Percentiles rank a stretch among this genome's conserved stretches.
Conservation (phyloP, 2,329 filamentous ascomycete species). For the Tolypocladium tundrense region DNA sequence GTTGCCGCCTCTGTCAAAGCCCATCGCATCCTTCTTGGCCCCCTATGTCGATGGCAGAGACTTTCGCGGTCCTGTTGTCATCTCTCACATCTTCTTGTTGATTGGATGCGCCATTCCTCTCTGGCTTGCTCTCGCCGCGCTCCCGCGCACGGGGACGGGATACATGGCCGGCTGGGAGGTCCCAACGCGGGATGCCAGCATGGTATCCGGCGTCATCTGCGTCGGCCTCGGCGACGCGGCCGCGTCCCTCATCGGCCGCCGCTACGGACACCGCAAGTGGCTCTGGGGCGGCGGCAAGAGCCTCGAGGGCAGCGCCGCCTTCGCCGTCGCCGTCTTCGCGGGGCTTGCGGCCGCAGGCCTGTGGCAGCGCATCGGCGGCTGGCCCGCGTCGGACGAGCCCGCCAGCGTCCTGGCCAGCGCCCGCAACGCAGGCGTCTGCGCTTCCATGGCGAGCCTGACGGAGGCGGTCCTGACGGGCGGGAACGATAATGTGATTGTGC, state of each 20-base stretch:
- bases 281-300: slow-evolving; percentile 95
- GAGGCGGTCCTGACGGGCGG: slow-evolving; percentile 93
- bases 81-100: slow-evolving; percentile 90
- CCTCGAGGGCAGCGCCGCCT: slow-evolving; percentile 76
- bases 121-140: slow-evolving; percentile 73
- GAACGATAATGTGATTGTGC: slow-evolving; percentile 97
- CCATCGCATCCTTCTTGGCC: slow-evolving; percentile 75
- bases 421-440: slow-evolving; percentile 64
- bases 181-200: slow-evolving; percentile 63
- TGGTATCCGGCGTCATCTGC: slow-evolving; percentile 87
- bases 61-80: slow-evolving; percentile 84
- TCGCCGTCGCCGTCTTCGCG: slow-evolving; percentile 65
- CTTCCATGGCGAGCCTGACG: slow-evolving; percentile 73
- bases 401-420: slow-evolving; percentile 21
- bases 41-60: slow-evolving; percentile 94
- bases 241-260: slow-evolving; percentile 77
- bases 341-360: slow-evolving; percentile 60
- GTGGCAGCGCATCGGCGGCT: slow-evolving; percentile 72
- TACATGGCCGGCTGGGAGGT: slow-evolving; percentile 68
- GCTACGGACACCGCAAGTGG: slow-evolving; percentile 85
- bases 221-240: slow-evolving; percentile 94
- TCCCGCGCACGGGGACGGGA: slow-evolving; percentile 43
- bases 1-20: slow-evolving; percentile 78
- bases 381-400: slow-evolving; percentile 46
- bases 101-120: slow-evolving; percentile 92